Base-by-base conservation (phyloP, 192 early-diverging fungal species). In the Backusella tuberculispora region DNA sequence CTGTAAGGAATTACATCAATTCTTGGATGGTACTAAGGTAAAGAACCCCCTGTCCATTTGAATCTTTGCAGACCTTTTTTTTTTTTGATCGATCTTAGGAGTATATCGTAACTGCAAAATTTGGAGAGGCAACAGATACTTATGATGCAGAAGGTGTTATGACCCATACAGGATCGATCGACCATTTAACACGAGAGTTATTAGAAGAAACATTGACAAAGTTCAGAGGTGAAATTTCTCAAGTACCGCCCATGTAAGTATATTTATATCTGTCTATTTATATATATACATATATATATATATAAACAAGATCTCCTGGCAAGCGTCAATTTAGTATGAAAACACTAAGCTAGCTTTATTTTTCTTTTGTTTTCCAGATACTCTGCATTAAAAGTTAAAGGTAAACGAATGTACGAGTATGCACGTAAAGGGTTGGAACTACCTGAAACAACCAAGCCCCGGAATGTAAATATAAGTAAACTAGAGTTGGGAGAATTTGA, bases 401-500 rank as follows among this genome's bases (percentile, higher is more conserved):
- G 93, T 24, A 88, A 88, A 69, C 73, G 89, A 34, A 74, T 94
- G 10, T 92, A 93, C 66, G 88, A 93, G 17, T 93, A 93, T 76
- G 91, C 92, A 0, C 85, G 92, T 7, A 74, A 77, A 14, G 88
- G 87, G 1, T 63, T 80, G 9, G 46, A 53, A 19, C 65, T 87
- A 60, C 88, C 88, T 17, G 56, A 72, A 53, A 72, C 77, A 7
- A 85, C 86, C 34, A 66, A 81, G n/a, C 37, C 78, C 19, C 73
- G 88, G 21, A 56, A 74, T 29, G 76, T 85, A 2, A 76, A 74
- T 5, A 85, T 89, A 48, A 26, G 78, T 70, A 76, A 47, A 4
- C 42, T 89, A 6, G 77, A 83, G 0, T 37, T 89, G 46, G 42
- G 80, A 9, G 80, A 74, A 9, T 87, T 79, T 74, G 19, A 79